Conservation (phyloP, 176 grass and related monocot genomes). For the Canna indica region DNA sequence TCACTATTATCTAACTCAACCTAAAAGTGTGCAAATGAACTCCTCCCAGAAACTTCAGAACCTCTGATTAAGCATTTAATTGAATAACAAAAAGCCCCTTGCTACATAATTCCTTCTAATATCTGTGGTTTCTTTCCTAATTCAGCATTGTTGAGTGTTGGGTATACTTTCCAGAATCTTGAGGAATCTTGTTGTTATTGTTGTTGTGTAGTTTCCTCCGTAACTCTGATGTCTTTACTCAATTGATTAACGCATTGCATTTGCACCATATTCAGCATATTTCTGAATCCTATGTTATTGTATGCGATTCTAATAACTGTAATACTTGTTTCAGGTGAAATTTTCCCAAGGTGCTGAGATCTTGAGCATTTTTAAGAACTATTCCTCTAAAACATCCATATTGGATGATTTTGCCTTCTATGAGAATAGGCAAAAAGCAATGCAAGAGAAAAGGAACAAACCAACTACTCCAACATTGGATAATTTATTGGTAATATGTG, state of each 20-base stretch:
- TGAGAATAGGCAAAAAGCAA: slow-evolving; percentile 72
- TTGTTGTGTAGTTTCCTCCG: neutral
- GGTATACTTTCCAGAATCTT: neutral
- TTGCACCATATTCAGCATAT: neutral
- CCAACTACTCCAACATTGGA: slow-evolving; percentile 22
- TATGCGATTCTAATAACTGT: neutral
- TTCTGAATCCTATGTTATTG: neutral
- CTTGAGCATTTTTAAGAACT: slow-evolving; percentile 78
- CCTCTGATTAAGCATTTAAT: neutral
- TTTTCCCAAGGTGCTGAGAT: slow-evolving; percentile 74
- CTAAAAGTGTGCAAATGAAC: neutral
- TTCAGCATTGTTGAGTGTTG: neutral
- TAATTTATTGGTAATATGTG: slow-evolving; percentile 32
- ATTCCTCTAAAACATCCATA: slow-evolving; percentile 74
- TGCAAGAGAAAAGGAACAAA: slow-evolving; percentile 79
- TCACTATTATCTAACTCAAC: neutral
- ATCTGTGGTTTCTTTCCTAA: neutral
- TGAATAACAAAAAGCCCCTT: neutral
- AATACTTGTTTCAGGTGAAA: slow-evolving; percentile 38
- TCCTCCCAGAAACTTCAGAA: neutral
- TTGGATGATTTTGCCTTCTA: slow-evolving; percentile 89
- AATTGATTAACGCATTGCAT: neutral
- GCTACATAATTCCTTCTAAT: neutral
- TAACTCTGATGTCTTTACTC: slow-evolving; percentile 5
- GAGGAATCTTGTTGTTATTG: neutral